phyloP scores from a whole-genome alignment of 2,329 filamentous ascomycete genomes.

The Trichoderma atrobrunneum region DNA sequence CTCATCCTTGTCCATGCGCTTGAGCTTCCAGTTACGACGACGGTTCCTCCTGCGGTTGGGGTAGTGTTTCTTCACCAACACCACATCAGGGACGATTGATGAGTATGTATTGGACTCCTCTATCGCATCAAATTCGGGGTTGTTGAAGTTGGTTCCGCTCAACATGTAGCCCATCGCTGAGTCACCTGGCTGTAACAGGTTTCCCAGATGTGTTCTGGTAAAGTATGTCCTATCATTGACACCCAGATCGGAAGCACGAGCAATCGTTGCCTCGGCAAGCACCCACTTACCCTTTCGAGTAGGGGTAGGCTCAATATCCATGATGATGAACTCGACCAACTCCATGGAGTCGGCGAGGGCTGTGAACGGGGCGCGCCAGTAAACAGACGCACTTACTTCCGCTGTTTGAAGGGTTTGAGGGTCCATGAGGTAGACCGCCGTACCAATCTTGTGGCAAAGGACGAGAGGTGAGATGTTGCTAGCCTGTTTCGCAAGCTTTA shows the following conservation, averaged over 20 bases:
- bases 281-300: constrained; percentile 75
- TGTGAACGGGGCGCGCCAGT: constrained; percentile 87
- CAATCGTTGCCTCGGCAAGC: constrained; percentile 84
- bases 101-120: constrained; percentile 74
- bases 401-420: constrained; percentile 87
- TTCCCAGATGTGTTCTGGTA: constrained; percentile 84
- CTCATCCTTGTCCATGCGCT: constrained; percentile 88
- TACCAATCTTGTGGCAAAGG: constrained; percentile 85
- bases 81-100: constrained; percentile 80
- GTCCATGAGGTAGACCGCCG: constrained; percentile 84
- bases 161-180: constrained; percentile 94
- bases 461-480: constrained; percentile 87
- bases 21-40: constrained; percentile 87
- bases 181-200: constrained; percentile 82
- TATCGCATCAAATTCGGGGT: constrained; percentile 76
- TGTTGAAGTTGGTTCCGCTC: constrained; percentile 89
- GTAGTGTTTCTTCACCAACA: constrained; percentile 97
- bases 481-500: constrained; percentile 79
- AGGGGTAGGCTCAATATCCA: constrained; percentile 85
- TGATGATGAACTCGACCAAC: constrained; percentile 86
- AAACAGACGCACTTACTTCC: constrained; percentile 77
- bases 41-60: constrained; percentile 76
- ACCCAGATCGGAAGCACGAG: constrained; percentile 81
- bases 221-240: constrained; percentile 85
- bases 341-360: constrained; percentile 80